Evolutionary conservation across 1,139 yeast genomes (phyloP).

Genomic region (Citeromyces hawaiiensis): DNA sequence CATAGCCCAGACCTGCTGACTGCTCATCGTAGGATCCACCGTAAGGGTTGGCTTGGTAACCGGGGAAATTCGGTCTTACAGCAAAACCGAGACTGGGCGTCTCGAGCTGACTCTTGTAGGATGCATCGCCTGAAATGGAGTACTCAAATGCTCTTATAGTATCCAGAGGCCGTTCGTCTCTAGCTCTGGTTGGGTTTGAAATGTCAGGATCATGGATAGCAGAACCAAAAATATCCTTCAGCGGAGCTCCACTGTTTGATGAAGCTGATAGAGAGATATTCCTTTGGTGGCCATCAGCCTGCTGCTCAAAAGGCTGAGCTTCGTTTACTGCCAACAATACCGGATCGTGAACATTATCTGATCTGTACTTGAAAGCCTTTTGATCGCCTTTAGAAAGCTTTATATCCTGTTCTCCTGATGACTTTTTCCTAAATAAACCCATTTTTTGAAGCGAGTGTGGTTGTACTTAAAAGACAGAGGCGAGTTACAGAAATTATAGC

Average conservation of each 20-base stretch:
- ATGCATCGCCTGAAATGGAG: conserved; percentile 77
- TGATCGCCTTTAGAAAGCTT: conserved; percentile 31
- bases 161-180: conserved; percentile 93
- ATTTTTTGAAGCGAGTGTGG: conserved; percentile 1
- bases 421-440: background rate
- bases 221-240: conserved; percentile 77
- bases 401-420: conserved; percentile 5
- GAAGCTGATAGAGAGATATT: conserved; percentile 23
- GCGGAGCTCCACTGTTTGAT: conserved; percentile 19
- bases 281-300: conserved; percentile 26
- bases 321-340: conserved; percentile 84
- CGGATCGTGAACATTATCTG: conserved; percentile 72
- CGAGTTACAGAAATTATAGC: background rate
- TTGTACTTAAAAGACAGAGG: background rate
- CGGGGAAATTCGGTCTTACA: conserved; percentile 41
- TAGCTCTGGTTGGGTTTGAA: conserved; percentile 81
- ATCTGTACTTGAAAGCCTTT: conserved; percentile 41
- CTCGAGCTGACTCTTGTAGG: conserved; percentile 71
- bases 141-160: conserved; percentile 89
- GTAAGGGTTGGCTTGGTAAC: conserved; percentile 20
- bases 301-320: conserved; percentile 88
- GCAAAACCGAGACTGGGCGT: conserved; percentile 71
- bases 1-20: conserved; percentile 16
- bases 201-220: conserved; percentile 65
- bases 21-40: conserved; percentile 7